Base-by-base conservation (phyloP, 495 filamentous ascomycete genomes). In the Aspergillus heteromorphus region DNA sequence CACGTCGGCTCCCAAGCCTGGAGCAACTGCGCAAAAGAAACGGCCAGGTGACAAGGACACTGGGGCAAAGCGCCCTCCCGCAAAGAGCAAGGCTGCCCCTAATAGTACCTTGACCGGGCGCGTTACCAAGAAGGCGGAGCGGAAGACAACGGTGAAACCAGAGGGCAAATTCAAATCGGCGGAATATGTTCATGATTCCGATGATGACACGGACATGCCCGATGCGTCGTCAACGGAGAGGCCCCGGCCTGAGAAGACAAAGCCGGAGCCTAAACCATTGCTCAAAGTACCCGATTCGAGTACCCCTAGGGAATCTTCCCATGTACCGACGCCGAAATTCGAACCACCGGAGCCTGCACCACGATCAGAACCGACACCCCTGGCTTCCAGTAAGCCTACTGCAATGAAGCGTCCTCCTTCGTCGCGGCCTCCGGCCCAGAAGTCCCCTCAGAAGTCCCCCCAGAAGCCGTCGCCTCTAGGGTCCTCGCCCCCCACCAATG, bases 171-270 rank as follows among this genome's bases (percentile, higher is more conserved):
- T 80, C 61, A 85, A 87, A 53, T 95, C 89, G 1, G 79, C 83
- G 5, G 87, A 92, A 69, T 86, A 85, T 54, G 81, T 95, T 14
- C 73, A 83, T 42, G 84, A 89, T 55, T 92, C 89, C 0, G 86
- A 89, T 59, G 87, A 88, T 11, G 81, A 83, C 52, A 69, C 70
- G 23, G 81, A 81, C 34, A 71, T 78, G 64, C 68, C 68, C n/a
- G 73, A 78, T 50, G 67, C 56, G 16, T 50, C 62, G 40, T 61
- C 60, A 14, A 60, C 68, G 7, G 70, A 74, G 34, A 57, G 72
- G 45, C 70, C 73, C 53, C 57, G 61, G 42, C 50, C 63, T 0
- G 49, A 61, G 27, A 72, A 62, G 52, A 59, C 56, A 48, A 58
- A 57, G 41, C 51, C 42, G 18, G 40, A 57, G 53, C 38, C 52